These are phyloP conservation scores for Coniella vitis DNA, from an alignment of 2,329 filamentous ascomycete species.

Conservation along the genomic window DNA sequence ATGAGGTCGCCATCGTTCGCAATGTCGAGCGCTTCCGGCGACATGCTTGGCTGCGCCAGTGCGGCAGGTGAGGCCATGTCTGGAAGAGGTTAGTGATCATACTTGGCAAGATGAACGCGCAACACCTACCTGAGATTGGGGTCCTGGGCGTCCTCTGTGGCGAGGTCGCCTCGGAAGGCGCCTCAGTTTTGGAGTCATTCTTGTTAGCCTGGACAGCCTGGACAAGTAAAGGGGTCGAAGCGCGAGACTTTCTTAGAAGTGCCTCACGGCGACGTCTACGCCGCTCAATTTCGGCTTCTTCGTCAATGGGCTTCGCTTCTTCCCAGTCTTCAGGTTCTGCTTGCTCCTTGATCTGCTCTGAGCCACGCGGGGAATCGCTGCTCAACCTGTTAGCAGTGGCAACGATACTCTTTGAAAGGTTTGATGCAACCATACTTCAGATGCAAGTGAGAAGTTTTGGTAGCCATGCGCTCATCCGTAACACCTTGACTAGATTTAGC, in stretches of 20 bases:
- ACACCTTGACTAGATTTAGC: conserved; percentile 62
- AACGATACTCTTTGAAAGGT: neutral
- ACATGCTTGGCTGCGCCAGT: conserved; percentile 38
- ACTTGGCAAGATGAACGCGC: neutral
- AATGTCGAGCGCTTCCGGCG: conserved; percentile 55
- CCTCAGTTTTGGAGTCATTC: conserved; percentile 47
- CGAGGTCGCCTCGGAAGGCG: conserved; percentile 38
- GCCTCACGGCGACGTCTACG: conserved; percentile 79
- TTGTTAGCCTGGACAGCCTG: conserved; percentile 64
- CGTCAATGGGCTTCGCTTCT: conserved; percentile 60
- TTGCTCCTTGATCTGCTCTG: conserved; percentile 9
- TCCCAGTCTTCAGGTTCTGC: conserved; percentile 34
- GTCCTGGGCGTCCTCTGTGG: conserved; percentile 32
- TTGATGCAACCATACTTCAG: conserved; percentile 27
- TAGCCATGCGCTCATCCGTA: conserved; percentile 37
- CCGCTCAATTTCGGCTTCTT: conserved; percentile 77
- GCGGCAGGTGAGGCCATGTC: conserved; percentile 28
- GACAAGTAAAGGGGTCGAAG: conserved; percentile 66
- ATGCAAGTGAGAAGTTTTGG: conserved; percentile 23
- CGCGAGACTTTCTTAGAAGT: conserved; percentile 74
- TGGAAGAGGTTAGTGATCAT: conserved; percentile 6
- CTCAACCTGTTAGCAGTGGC: neutral
- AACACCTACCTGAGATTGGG: conserved; percentile 39
- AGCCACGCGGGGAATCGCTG: conserved; percentile 4
- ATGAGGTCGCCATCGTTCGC: conserved; percentile 61